Base-by-base conservation (phyloP, 148 eudicot species). In the Dianthus caryophyllus region DNA sequence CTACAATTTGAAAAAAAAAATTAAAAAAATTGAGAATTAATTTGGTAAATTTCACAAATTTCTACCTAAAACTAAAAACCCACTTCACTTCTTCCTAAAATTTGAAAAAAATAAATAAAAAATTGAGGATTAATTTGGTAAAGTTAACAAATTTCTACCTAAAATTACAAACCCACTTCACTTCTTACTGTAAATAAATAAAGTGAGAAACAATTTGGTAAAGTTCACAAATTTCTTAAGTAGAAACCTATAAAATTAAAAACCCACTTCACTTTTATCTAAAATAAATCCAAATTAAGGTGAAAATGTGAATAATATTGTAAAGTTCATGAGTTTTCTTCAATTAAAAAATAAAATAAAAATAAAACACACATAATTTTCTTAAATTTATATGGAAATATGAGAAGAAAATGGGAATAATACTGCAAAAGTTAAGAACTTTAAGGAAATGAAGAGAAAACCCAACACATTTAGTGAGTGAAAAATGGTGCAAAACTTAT, bases 271-370 rank as follows among this genome's bases (percentile, higher is more conserved):
- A 16, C 30, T 62, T 39, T 9, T 62, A 41, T 46, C 14, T 7
- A 63, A 15, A 41, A 68, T 56, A 50, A 61, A 62, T 29, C 47
- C 18, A 48, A 65, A 46, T 11, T 17, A 25, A 13, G 56, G 21
- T 16, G 3, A 20, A 48, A 41, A 53, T 24, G n/a, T n/a, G 52
- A 18, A 4, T 48, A 39, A 53, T 24, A 49, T 49, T 61, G 46
- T 47, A 71, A 71, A 71, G 59, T 53, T 39, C 20, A 63, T 6
- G n/a, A 21, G 52, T 63, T 63, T 61, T 18, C 62, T 31, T 31
- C 39, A 58, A 27, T 1, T 56, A 48, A 48, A 46, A 48, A n/a
- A 16, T 48, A 21, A 18, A 16, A 27, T 27, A 26, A 0, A 56
- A 3, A 8, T 15, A 15, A 58, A 29, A 16, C 62, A 39, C 62